Conservation (phyloP, 2,329 filamentous ascomycete genomes). For the Alternaria sp. region DNA sequence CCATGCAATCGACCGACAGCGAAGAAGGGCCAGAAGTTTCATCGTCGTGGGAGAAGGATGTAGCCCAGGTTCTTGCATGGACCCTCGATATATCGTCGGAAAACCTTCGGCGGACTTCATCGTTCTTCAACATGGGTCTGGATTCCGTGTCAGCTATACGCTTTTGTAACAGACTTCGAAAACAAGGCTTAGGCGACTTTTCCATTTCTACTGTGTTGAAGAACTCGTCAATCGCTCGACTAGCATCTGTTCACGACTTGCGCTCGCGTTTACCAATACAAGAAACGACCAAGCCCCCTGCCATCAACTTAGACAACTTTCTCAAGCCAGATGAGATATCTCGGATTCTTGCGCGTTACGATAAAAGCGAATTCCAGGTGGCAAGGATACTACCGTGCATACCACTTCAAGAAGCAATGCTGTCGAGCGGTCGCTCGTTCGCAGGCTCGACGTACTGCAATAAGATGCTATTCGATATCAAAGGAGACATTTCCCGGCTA, state of each 20-base stretch:
- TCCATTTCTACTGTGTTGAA: slow-evolving; percentile 75
- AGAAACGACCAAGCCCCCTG: background rate
- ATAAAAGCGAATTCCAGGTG: slow-evolving; percentile 48
- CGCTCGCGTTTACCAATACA: background rate
- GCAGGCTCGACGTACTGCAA: slow-evolving; percentile 72
- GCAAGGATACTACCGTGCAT: slow-evolving; percentile 78
- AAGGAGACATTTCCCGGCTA: slow-evolving; percentile 61
- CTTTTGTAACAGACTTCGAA: slow-evolving; percentile 67
- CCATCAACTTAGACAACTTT: slow-evolving; percentile 12
- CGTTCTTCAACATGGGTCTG: slow-evolving; percentile 79
- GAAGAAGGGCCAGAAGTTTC: slow-evolving; percentile 55
- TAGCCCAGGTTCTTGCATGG: slow-evolving; percentile 65
- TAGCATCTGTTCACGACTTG: slow-evolving; percentile 54
- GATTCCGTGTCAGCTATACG: slow-evolving; percentile 85
- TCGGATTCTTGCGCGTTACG: slow-evolving; percentile 27
- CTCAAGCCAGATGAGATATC: slow-evolving; percentile 27
- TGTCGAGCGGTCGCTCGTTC: slow-evolving; percentile 64
- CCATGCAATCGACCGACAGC: slow-evolving; percentile 46
- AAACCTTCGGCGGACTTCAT: slow-evolving; percentile 69
- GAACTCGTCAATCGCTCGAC: slow-evolving; percentile 69
- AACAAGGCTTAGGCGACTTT: slow-evolving; percentile 58
- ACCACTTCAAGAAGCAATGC: slow-evolving; percentile 87
- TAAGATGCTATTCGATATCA: slow-evolving; percentile 70
- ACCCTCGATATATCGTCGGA: slow-evolving; percentile 57
- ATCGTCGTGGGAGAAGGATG: slow-evolving; percentile 63